Base-by-base conservation (phyloP, 352 stramenopile species). In the Phytopythium helicoides region DNA sequence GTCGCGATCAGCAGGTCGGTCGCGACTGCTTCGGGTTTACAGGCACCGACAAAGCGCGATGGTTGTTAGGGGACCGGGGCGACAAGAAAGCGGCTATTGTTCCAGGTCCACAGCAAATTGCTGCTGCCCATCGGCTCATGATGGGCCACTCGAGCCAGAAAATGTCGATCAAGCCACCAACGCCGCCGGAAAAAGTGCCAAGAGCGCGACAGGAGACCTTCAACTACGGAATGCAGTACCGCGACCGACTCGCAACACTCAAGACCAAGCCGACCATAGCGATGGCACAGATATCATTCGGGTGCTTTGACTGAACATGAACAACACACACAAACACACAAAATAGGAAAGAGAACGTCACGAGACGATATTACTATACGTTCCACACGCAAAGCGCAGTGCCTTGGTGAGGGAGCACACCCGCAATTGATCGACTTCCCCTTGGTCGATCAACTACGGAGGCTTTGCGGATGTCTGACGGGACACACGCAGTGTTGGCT, bases 81-180 rank as follows among this genome's bases (percentile, higher is more conserved):
- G 65, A 89, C 26, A 89, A 87, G 60, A 89, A 88, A 21, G 65
- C 80, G 12, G 58, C 86, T 9, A 67, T 73, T 12, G 73, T 82
- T 14, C 84, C 84, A 6, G 70, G 77, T 0, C 77, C 84, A 1
- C 85, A 86, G 54, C 84, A 94, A 51, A 54, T 88, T 11, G 84
- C 84, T n/a, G 76, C 77, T 7, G 84, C 81, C 34, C 79, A 91
- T 47, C 79, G 84, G 16, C 48, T 94, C 37, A 94, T 94, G 84
- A 64, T 94, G 15, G 84, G 84, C 8, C 81, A 94, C 44, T 92
- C 84, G 23, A 94, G 84, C 58, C 81, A 92, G 52, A 90, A 87
- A 49, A 58, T 83, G 15, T 86, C 76, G 21, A 77, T 92, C 50
- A 89, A 88, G 26, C 81, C 77, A 28, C 84, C 84, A 15, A 87